A percentile compares a stretch with the other conserved stretches of the same genome.
Conservation (phyloP, 192 early-diverging fungal species). For the Coemansia reversa region DNA sequence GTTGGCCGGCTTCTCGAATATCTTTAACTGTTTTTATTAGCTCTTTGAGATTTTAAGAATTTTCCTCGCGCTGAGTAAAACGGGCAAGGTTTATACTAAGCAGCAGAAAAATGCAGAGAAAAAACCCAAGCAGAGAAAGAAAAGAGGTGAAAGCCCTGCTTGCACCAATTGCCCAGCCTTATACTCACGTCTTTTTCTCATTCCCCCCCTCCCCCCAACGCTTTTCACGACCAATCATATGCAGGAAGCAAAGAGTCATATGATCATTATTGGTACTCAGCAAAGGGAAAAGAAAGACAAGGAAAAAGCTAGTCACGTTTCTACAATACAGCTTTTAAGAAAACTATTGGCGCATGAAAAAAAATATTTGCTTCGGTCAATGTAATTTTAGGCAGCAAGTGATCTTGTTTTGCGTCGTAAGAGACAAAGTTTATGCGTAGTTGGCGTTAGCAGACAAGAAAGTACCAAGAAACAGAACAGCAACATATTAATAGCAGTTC, state of each 20-base stretch:
- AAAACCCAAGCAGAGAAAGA: conserved; percentile 25
- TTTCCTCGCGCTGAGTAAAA: conserved; percentile 27
- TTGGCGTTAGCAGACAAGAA: no score
- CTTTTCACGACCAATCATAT: conserved; percentile 15
- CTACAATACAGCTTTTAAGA: no score
- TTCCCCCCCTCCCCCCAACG: conserved; percentile 10
- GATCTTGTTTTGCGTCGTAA: no score
- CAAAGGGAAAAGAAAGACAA: no score
- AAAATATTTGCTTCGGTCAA: no score
- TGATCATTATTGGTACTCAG: background rate
- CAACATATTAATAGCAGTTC: no score
- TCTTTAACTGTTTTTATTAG: conserved; percentile 5
- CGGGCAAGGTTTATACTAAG: conserved; percentile 22
- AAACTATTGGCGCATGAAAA: no score
- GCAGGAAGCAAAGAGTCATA: conserved; percentile 3
- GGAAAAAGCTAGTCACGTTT: background rate
- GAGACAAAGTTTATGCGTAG: no score
- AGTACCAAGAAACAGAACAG: no score
- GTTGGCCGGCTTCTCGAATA: no score
- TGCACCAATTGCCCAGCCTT: background rate
- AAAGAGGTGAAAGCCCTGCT: no score
- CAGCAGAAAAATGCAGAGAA: conserved; percentile 39
- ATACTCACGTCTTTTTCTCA: background rate
- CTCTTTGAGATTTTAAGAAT: background rate
- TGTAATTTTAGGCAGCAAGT: no score